Conservation (phyloP, 331 rosid species). For the Malus hybrid region DNA sequence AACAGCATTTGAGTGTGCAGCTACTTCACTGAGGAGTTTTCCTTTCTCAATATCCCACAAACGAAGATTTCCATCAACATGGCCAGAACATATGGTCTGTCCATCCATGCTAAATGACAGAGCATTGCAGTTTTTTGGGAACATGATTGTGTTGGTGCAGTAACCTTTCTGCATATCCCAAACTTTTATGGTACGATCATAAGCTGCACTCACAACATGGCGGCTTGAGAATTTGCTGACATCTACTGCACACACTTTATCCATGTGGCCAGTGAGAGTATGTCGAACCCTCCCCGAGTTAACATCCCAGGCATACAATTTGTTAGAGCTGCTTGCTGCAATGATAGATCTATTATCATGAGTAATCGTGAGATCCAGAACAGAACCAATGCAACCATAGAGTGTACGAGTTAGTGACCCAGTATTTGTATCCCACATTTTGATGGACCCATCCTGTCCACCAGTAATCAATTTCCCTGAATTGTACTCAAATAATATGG, state of each 20-base stretch:
- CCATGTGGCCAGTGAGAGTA: slow-evolving; percentile 84
- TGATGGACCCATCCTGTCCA: slow-evolving; percentile 83
- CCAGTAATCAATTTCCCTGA: slow-evolving; percentile 78
- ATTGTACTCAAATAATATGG: slow-evolving; percentile 68
- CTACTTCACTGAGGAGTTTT: slow-evolving; percentile 78
- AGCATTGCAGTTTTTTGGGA: slow-evolving; percentile 81
- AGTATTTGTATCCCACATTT: slow-evolving; percentile 81
- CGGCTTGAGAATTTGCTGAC: slow-evolving; percentile 85
- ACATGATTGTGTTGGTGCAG: slow-evolving; percentile 82
- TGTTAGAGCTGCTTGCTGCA: slow-evolving; percentile 98
- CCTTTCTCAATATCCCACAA: slow-evolving; percentile 85
- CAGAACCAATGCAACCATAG: slow-evolving; percentile 87
- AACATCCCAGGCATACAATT: slow-evolving; percentile 80
- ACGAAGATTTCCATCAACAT: slow-evolving; percentile 88
- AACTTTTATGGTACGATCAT: slow-evolving; percentile 89
- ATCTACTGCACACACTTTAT: slow-evolving; percentile 95
- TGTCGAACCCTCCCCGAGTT: slow-evolving; percentile 76
- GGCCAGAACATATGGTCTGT: slow-evolving; percentile 82
- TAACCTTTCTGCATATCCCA: slow-evolving; percentile 96
- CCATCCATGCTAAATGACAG: slow-evolving; percentile 87
- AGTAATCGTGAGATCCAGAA: slow-evolving; percentile 76
- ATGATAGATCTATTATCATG: slow-evolving; percentile 80
- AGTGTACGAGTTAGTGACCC: slow-evolving; percentile 60
- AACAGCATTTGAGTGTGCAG: slow-evolving; percentile 76
- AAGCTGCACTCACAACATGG: slow-evolving; percentile 81